Evolutionary conservation across 1,284 basidiomycete genomes (phyloP).

Genomic region (Trichosporon coremiiforme): DNA sequence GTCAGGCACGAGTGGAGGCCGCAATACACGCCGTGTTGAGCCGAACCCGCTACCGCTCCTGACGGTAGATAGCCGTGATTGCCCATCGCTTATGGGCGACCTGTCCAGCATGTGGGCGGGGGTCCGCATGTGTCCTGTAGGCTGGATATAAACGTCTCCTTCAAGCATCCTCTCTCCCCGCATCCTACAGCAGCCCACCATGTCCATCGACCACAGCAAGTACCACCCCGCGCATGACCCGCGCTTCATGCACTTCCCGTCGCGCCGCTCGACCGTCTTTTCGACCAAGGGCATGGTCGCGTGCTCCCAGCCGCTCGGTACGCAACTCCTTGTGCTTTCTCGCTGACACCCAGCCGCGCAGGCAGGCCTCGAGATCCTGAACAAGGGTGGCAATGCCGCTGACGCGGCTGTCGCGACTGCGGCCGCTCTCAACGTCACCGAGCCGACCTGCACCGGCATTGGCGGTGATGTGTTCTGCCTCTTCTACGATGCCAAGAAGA

Average conservation of each 20-base stretch:
- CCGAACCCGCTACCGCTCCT: background rate
- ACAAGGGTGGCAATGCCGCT: constrained; percentile 84
- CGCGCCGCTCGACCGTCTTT: constrained; percentile 39
- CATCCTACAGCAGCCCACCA: background rate
- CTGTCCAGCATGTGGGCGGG: background rate
- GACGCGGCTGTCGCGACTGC: constrained; percentile 79
- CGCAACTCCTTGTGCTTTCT: no score
- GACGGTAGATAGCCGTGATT: constrained; percentile 9
- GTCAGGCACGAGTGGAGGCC: background rate
- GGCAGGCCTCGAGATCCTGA: constrained; percentile 79
- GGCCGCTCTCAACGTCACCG: constrained; percentile 82
- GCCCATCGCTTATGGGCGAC: background rate
- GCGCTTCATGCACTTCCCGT: constrained; percentile 48
- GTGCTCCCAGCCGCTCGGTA: constrained; percentile 78
- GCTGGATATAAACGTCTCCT: constrained; percentile 11
- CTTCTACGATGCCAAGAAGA: constrained; percentile 80
- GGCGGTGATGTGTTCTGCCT: constrained; percentile 81
- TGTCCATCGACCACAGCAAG: constrained; percentile 44
- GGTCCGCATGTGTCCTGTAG: background rate
- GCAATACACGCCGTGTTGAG: background rate
- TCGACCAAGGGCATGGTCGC: constrained; percentile 85
- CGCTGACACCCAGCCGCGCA: constrained; percentile 66
- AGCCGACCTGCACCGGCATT: constrained; percentile 59
- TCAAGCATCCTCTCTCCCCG: background rate
- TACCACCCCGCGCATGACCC: constrained; percentile 50